Evolutionary conservation across 2,329 filamentous ascomycete species (phyloP).

Genomic region (Xylariaceae sp.): DNA sequence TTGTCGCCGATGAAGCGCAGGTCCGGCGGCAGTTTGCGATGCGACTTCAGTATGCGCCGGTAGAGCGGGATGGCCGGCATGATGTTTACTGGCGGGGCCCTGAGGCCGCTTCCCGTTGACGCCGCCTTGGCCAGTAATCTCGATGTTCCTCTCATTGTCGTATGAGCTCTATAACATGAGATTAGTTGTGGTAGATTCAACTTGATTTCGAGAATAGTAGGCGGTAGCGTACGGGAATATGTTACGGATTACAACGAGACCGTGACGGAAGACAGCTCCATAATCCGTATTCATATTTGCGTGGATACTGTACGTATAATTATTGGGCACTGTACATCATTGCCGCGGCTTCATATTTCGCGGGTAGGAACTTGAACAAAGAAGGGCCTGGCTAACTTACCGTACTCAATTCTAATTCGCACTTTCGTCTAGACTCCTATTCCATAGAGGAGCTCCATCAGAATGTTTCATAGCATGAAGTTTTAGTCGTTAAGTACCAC

Average conservation of each 20-base stretch:
- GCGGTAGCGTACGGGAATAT: background rate
- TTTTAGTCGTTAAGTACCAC: background rate
- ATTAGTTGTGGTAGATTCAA: background rate
- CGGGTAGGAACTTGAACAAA: no score
- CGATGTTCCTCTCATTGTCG: constrained; percentile 24
- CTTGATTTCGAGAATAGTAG: background rate
- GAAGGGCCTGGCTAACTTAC: no score
- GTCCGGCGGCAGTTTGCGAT: constrained; percentile 72
- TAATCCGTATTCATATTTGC: background rate
- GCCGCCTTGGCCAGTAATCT: constrained; percentile 27
- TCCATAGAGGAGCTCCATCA: background rate
- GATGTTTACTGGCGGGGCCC: constrained; percentile 52
- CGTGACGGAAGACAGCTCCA: background rate
- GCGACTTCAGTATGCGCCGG: constrained; percentile 76
- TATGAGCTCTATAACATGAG: background rate
- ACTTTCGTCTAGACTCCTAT: background rate
- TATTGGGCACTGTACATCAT: background rate
- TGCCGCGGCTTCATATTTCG: background rate
- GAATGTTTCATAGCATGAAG: background rate
- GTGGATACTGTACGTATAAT: background rate
- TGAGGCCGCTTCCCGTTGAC: constrained; percentile 26
- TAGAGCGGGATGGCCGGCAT: constrained; percentile 87
- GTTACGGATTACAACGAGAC: no score
- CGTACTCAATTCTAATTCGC: background rate
- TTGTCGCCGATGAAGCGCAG: constrained; percentile 81